Evolutionary conservation across 2,329 filamentous ascomycete species (phyloP).

Genomic region (Xylaria sp.): DNA sequence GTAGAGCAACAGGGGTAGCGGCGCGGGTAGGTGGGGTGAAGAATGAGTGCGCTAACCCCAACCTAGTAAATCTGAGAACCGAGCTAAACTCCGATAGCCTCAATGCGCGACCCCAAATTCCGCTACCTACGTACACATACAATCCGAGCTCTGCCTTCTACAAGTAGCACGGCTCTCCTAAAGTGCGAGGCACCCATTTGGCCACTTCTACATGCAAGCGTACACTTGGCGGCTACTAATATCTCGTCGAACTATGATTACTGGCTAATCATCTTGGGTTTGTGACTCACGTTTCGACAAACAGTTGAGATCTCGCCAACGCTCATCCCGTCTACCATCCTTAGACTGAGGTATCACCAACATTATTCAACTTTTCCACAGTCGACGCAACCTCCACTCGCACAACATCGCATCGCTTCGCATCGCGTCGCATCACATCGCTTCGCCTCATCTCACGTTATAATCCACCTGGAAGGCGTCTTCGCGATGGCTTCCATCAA

Average conservation of each 20-base stretch:
- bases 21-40: too few relatives aligned
- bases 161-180: background rate
- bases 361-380: background rate
- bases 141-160: background rate
- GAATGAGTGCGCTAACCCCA: too few relatives aligned
- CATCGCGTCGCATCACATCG: background rate
- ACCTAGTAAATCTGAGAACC: too few relatives aligned
- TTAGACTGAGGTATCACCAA: background rate
- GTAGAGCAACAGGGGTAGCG: too few relatives aligned
- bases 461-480: background rate
- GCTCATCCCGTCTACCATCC: background rate
- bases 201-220: background rate
- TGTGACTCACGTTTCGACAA: background rate
- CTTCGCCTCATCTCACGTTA: background rate
- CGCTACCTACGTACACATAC: background rate
- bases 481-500: slow-evolving; percentile 45
- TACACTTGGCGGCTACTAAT: background rate
- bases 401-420: background rate
- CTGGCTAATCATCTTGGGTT: background rate
- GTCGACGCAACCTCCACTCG: background rate
- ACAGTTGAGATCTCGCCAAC: background rate
- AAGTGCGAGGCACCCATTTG: background rate
- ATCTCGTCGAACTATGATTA: background rate
- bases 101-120: background rate
- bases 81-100: too few relatives aligned